Percentiles rank a stretch among this genome's conserved stretches.
Conservation (phyloP, 768 basidiomycete genomes). For the Termitomyces sp. region DNA sequence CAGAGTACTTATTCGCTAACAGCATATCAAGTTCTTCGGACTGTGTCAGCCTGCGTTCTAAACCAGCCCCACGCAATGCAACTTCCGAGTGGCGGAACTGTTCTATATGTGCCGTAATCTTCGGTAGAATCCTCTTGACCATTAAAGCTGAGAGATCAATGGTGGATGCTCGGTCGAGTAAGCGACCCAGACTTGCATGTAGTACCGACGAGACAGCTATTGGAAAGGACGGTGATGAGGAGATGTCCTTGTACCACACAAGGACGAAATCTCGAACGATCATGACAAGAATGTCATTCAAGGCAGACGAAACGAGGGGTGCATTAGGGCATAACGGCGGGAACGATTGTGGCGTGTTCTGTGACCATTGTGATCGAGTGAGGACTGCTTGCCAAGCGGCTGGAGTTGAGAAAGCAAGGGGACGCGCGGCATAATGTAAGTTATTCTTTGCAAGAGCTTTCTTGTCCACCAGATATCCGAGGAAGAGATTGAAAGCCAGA, state of each 20-base stretch:
- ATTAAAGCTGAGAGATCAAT: constrained; percentile 73
- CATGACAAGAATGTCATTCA: constrained; percentile 79
- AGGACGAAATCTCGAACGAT: constrained; percentile 84
- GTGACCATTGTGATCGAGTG: constrained; percentile 87
- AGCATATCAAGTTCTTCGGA: constrained; percentile 88
- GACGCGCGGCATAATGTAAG: constrained; percentile 57
- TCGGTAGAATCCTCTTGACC: constrained; percentile 84
- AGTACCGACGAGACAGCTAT: constrained; percentile 73
- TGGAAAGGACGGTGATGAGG: constrained; percentile 85
- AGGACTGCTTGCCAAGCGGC: constrained; percentile 93
- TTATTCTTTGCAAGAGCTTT: constrained; percentile 26
- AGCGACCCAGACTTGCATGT: constrained; percentile 54
- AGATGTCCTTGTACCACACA: constrained; percentile 85
- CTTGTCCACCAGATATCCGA: constrained; percentile 56
- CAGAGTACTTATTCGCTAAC: constrained; percentile 76
- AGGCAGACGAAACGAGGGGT: constrained; percentile 57
- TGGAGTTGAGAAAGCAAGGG: constrained; percentile 83
- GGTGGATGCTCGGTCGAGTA: constrained; percentile 48
- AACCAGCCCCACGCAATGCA: constrained; percentile 72
- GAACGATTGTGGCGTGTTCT: constrained; percentile 60
- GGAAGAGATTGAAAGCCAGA: constrained; percentile 45
- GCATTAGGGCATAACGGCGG: constrained; percentile 61
- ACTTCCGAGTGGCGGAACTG: constrained; percentile 88
- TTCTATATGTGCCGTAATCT: constrained; percentile 83
- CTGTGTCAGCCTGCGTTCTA: constrained; percentile 80